These are phyloP conservation scores for Violaceomyces palustris DNA, from an alignment of 1,284 basidiomycete species.

Conservation along the genomic window DNA sequence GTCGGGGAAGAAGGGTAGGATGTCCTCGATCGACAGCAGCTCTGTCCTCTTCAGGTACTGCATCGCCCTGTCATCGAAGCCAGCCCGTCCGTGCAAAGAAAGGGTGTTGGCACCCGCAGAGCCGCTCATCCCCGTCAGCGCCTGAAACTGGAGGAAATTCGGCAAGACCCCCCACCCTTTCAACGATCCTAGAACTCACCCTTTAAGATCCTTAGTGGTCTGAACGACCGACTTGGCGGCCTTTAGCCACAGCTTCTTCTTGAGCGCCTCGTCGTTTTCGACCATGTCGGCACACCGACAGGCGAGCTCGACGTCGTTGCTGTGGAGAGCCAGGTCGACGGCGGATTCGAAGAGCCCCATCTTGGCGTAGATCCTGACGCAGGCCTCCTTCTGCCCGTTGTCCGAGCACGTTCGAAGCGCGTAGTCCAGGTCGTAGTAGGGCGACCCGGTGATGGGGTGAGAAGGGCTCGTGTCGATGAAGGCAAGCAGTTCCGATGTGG, in stretches of 20 bases:
- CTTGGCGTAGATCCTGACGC: constrained; percentile 94
- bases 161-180: no score
- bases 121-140: no score
- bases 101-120: no score
- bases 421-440: constrained; percentile 95
- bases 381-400: constrained; percentile 75
- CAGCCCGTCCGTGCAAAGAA: no score
- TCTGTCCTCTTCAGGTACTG: constrained; percentile 88
- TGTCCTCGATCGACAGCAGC: constrained; percentile 94
- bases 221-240: constrained; percentile 95
- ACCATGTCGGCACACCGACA: constrained; percentile 46
- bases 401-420: constrained; percentile 78
- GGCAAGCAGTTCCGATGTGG: constrained; percentile 70
- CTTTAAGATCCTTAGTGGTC: constrained; percentile 94
- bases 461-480: constrained; percentile 76
- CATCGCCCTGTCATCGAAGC: constrained; percentile 81
- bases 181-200: constrained; percentile 59
- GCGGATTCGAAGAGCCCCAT: constrained; percentile 96
- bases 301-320: constrained; percentile 57
- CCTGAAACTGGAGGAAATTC: no score
- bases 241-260: constrained; percentile 95
- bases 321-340: constrained; percentile 78
- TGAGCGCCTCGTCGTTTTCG: constrained; percentile 54
- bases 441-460: constrained; percentile 74
- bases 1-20: constrained; percentile 98